These are phyloP conservation scores for Clonostachys rosea DNA, from an alignment of 2,329 filamentous ascomycete genomes.

Conservation along the genomic window DNA sequence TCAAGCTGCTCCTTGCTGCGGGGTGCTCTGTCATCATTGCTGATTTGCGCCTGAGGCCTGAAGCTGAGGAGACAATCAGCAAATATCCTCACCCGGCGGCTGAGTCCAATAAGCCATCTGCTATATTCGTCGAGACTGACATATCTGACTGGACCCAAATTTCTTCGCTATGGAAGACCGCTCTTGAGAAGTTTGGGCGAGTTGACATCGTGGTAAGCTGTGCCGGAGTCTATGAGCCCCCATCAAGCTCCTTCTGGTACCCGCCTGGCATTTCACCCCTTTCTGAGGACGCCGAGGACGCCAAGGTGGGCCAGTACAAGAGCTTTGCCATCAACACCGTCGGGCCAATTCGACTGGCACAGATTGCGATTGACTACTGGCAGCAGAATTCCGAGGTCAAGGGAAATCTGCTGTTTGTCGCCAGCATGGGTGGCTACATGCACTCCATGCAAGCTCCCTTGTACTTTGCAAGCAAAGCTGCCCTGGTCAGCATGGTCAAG, in stretches of 20 bases:
- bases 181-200: conserved; percentile 41
- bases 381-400: conserved; percentile 10
- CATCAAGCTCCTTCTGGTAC: conserved; percentile 16
- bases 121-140: conserved; percentile 15
- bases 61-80: conserved; percentile 8
- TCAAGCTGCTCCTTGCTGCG: conserved; percentile 9
- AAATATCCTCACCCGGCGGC: conserved; percentile 1
- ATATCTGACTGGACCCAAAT: conserved; percentile 17
- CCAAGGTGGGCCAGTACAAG: conserved; percentile 11
- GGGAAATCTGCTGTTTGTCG: conserved; percentile 16
- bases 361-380: conserved; percentile 21
- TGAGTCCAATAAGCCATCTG: neutral
- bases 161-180: conserved; percentile 13
- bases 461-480: conserved; percentile 20
- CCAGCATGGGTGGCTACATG: conserved; percentile 19
- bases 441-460: conserved; percentile 17
- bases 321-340: conserved; percentile 16
- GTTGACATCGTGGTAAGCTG: conserved; percentile 59
- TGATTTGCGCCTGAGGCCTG: conserved; percentile 12
- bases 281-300: conserved; percentile 10
- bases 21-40: conserved; percentile 17
- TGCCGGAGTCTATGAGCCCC: conserved; percentile 43
- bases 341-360: conserved; percentile 15
- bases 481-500: conserved; percentile 11
- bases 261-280: conserved; percentile 11